Evolutionary conservation across 306 rosid species (phyloP).

Genomic region (Cajanus cajan): DNA sequence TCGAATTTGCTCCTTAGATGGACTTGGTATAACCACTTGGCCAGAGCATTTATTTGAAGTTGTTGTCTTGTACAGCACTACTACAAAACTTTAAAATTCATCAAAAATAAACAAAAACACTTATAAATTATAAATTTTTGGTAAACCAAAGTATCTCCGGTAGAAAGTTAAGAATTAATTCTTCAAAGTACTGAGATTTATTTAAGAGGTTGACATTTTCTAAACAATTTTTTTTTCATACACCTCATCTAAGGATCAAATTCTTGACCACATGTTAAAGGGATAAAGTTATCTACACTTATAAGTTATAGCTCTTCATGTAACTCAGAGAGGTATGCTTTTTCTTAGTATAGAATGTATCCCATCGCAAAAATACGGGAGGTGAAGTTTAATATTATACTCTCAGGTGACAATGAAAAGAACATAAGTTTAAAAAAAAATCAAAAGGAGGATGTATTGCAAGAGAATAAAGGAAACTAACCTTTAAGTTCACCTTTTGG

Average conservation of each 20-base stretch:
- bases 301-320: slow-evolving; percentile 18
- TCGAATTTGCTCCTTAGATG: slow-evolving; percentile 48
- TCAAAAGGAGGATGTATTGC: slow-evolving; percentile 25
- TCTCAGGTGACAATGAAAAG: background rate
- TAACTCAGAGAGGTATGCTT: background rate
- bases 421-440: slow-evolving; percentile 1
- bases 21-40: slow-evolving; percentile 46
- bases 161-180: too few relatives aligned
- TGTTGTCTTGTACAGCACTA: slow-evolving; percentile 1
- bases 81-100: background rate
- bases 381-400: slow-evolving; percentile 22
- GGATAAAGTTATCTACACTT: too few relatives aligned
- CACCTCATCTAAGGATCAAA: too few relatives aligned
- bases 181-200: too few relatives aligned
- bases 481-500: slow-evolving; percentile 11
- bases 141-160: too few relatives aligned
- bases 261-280: too few relatives aligned
- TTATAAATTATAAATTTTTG: too few relatives aligned
- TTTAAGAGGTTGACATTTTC: too few relatives aligned
- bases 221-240: too few relatives aligned
- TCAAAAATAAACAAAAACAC: background rate
- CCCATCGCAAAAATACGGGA: background rate
- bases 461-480: slow-evolving; percentile 34
- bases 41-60: slow-evolving; percentile 30
- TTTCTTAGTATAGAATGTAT: slow-evolving; percentile 12